A percentile compares a stretch with the other conserved stretches of the same genome.
Evolutionary conservation across 345 rosid species (phyloP).

Genomic region (Hypericum androsaemum): DNA sequence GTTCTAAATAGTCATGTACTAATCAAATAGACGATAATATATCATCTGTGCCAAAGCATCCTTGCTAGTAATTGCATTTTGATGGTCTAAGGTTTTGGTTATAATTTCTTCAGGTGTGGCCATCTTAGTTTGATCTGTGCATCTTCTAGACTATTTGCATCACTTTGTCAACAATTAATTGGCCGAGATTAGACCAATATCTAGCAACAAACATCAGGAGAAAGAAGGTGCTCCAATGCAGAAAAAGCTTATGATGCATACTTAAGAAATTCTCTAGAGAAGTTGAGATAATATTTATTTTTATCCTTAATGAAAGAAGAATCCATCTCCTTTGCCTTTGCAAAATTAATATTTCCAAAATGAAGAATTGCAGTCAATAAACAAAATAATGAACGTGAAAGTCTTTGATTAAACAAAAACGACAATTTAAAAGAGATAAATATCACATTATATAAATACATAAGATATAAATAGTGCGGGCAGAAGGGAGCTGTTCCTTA

Average conservation of each 20-base stretch:
- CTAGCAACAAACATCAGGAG: not conserved
- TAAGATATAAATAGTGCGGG: not conserved
- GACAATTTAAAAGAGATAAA: too few species aligned
- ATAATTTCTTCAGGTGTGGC: constrained; percentile 9
- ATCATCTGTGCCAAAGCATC: constrained; percentile 9
- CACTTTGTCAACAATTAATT: not conserved
- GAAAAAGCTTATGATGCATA: not conserved
- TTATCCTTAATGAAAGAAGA: constrained; percentile 3
- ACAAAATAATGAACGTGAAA: constrained; percentile 1
- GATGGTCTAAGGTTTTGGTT: constrained; percentile 6
- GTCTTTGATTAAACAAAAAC: not conserved
- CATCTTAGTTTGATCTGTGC: constrained; percentile 2
- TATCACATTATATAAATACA: not conserved
- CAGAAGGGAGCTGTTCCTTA: constrained; percentile 2
- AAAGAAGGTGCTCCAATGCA: not conserved
- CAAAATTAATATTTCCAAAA: constrained; percentile 6
- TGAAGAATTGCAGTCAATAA: constrained; percentile 6
- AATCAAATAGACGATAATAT: constrained; percentile 7
- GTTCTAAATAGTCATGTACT: not conserved
- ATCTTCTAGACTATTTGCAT: constrained; percentile 7
- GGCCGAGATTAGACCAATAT: not conserved
- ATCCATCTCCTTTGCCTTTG: constrained; percentile 8
- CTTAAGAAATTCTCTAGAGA: constrained; percentile 2
- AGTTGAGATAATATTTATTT: constrained; percentile 3
- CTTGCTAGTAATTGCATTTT: constrained; percentile 6